phyloP scores from a whole-genome alignment of 768 basidiomycete genomes.

The Tephrocybe sp. region DNA sequence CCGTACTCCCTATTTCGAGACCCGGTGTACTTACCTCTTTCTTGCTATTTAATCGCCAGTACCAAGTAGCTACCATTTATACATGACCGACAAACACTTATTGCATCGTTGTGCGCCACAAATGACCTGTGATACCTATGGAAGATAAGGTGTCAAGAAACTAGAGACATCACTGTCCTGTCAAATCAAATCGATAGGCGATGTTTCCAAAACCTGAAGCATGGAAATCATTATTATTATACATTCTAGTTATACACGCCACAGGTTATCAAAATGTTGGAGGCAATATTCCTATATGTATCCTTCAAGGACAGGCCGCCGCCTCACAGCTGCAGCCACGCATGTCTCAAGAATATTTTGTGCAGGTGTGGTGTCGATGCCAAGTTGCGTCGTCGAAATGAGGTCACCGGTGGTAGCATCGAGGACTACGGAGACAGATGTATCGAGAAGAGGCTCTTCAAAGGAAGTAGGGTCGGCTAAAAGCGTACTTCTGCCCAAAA shows the following conservation, averaged over 20 bases:
- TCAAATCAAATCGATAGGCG: not conserved
- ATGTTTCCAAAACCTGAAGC: not conserved
- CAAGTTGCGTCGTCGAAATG: constrained; percentile 55
- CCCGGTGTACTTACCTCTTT: too few relatives aligned
- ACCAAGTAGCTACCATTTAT: too few relatives aligned
- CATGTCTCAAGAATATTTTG: constrained; percentile 25
- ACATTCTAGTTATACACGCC: constrained; percentile 8
- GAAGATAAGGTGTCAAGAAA: too few relatives aligned
- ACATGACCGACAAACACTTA: too few relatives aligned
- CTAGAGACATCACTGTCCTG: too few relatives aligned
- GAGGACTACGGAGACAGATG: constrained; percentile 63
- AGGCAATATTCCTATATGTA: not conserved
- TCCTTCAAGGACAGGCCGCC: constrained; percentile 15
- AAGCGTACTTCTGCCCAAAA: constrained; percentile 26
- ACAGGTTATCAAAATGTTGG: too few relatives aligned
- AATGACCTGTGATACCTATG: too few relatives aligned
- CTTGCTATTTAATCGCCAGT: too few relatives aligned
- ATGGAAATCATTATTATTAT: not conserved
- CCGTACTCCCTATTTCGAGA: too few relatives aligned
- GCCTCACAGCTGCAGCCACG: constrained; percentile 24
- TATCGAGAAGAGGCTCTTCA: constrained; percentile 84
- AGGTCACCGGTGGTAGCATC: constrained; percentile 47
- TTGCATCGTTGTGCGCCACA: too few relatives aligned
- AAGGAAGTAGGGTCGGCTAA: constrained; percentile 87
- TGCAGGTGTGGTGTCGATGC: constrained; percentile 31